A percentile compares a stretch with the other conserved stretches of the same genome.
These are phyloP conservation scores for Scopulariopsis brevicaulis DNA, from an alignment of 2,329 filamentous ascomycete species.

Conservation along the genomic window DNA sequence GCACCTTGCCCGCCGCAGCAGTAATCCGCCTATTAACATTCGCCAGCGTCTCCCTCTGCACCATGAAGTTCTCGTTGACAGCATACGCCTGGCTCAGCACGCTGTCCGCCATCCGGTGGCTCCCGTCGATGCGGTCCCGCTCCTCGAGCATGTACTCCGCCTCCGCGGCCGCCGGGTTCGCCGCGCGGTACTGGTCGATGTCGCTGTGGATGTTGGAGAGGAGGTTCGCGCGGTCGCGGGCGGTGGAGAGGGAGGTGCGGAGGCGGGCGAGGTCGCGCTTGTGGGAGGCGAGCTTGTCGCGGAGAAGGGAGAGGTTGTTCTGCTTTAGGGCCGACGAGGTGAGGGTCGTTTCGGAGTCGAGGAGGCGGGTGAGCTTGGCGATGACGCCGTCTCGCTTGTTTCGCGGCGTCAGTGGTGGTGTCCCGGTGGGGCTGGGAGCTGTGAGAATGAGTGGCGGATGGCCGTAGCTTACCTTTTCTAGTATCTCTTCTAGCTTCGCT, in stretches of 20 bases:
- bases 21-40: slow-evolving; percentile 89
- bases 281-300: slow-evolving; percentile 82
- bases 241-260: slow-evolving; percentile 59
- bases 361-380: slow-evolving; percentile 71
- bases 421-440: neutral
- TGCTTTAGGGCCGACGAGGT: slow-evolving; percentile 92
- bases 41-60: slow-evolving; percentile 78
- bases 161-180: slow-evolving; percentile 72
- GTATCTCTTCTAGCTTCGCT: slow-evolving; percentile 68
- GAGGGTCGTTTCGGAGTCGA: slow-evolving; percentile 82
- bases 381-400: slow-evolving; percentile 70
- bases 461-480: slow-evolving; percentile 57
- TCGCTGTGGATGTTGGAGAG: slow-evolving; percentile 84
- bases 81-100: slow-evolving; percentile 94
- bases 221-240: slow-evolving; percentile 80
- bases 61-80: slow-evolving; percentile 79
- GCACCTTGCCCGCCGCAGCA: slow-evolving; percentile 78
- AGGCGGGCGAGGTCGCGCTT: slow-evolving; percentile 70
- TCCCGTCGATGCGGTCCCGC: slow-evolving; percentile 73
- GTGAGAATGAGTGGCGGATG: neutral
- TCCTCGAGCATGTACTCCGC: slow-evolving; percentile 97
- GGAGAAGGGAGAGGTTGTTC: slow-evolving; percentile 85
- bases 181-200: slow-evolving; percentile 77
- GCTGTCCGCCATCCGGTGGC: slow-evolving; percentile 77
- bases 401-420: neutral